These are phyloP conservation scores for Eucalyptus shirleyi DNA, from an alignment of 345 rosid genomes.

Conservation along the genomic window DNA sequence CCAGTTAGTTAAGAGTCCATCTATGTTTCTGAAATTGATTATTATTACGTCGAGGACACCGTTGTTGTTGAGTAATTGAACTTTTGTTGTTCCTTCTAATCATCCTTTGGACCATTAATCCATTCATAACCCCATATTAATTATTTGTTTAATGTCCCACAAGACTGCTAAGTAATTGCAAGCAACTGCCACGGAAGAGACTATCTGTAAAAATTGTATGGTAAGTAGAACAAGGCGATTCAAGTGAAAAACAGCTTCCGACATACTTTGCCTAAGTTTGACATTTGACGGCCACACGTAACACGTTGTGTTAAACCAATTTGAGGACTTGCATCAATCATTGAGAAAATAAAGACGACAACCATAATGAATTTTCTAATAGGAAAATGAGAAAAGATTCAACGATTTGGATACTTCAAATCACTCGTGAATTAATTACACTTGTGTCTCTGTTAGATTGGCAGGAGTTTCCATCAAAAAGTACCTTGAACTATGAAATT, in stretches of 20 bases:
- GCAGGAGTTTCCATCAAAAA: no score
- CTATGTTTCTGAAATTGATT: not conserved
- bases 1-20: not conserved
- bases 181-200: not conserved
- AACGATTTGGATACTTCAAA: not conserved
- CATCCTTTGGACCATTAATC: not conserved
- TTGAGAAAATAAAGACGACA: not conserved
- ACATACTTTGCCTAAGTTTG: not conserved
- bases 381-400: not conserved
- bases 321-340: not conserved
- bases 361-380: not conserved
- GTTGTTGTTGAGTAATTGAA: not conserved
- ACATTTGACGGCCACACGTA: not conserved
- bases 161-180: not conserved
- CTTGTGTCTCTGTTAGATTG: not conserved
- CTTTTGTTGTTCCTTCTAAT: not conserved
- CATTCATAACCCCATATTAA: not conserved
- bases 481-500: not conserved
- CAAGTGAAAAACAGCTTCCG: not conserved
- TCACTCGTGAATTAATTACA: not conserved
- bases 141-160: not conserved
- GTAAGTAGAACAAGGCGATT: not conserved
- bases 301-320: not conserved
- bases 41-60: not conserved
- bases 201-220: not conserved